phyloP scores from a whole-genome alignment of 257 asterid species.

The Petunia secreta region DNA sequence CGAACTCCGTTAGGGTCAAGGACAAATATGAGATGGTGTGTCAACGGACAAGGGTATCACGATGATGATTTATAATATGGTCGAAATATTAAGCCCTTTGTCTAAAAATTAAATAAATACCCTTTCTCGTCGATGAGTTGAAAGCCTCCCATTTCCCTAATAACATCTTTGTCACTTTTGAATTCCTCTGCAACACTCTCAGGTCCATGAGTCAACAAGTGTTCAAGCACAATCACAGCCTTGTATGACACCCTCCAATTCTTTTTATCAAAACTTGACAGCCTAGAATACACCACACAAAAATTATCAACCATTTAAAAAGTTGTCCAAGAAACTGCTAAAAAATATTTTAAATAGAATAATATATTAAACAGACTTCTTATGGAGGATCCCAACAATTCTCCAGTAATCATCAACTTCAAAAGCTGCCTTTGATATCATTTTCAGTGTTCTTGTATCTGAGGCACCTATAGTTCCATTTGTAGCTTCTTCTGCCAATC shows the following conservation, averaged over 20 bases:
- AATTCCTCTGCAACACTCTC: constrained; percentile 84
- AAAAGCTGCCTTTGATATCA: constrained; percentile 84
- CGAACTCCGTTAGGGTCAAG: neutral
- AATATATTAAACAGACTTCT: constrained; percentile 45
- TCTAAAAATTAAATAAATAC: constrained; percentile 35
- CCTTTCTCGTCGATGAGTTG: constrained; percentile 80
- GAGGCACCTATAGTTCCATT: constrained; percentile 70
- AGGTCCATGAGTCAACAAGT: constrained; percentile 93
- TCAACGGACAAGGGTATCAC: neutral
- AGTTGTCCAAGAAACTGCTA: neutral
- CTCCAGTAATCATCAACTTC: constrained; percentile 95
- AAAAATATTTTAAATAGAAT: too few species aligned
- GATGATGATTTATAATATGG: too few species aligned
- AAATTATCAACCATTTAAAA: neutral
- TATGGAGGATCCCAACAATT: constrained; percentile 78
- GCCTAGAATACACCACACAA: constrained; percentile 41
- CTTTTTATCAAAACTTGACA: constrained; percentile 60
- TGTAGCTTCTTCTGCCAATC: constrained; percentile 87
- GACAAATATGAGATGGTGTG: neutral
- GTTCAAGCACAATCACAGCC: constrained; percentile 74
- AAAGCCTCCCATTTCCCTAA: constrained; percentile 56
- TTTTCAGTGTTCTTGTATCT: constrained; percentile 63
- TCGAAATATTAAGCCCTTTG: too few species aligned
- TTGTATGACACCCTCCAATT: constrained; percentile 78
- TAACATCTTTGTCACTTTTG: constrained; percentile 58